Evolutionary conservation across 495 filamentous ascomycete species (phyloP).

Genomic region (Lentithecium fluviatile): DNA sequence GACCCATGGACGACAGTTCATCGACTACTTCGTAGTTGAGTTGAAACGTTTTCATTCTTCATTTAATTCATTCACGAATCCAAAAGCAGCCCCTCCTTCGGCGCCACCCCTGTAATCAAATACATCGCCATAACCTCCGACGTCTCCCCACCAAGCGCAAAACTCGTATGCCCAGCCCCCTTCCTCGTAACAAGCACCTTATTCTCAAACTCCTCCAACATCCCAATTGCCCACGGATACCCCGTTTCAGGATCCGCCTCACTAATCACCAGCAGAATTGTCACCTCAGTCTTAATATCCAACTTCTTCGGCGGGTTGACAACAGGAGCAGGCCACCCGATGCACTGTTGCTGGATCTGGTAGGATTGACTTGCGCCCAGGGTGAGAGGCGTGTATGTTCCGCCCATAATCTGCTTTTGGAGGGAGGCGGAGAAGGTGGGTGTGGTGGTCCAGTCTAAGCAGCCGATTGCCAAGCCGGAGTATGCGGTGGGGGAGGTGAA

Average conservation of each 20-base stretch:
- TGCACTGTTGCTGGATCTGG: slow-evolving; percentile 3
- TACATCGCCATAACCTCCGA: slow-evolving; percentile 1
- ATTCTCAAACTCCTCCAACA: slow-evolving; percentile 17
- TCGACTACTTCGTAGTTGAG: too few species aligned
- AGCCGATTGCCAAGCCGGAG: slow-evolving; percentile 39
- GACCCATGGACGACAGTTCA: too few species aligned
- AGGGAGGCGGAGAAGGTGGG: slow-evolving; percentile 10
- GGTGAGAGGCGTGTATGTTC: slow-evolving; percentile 1
- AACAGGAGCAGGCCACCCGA: slow-evolving; percentile 9
- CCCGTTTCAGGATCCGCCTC: slow-evolving; percentile 9
- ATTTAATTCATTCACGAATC: not conserved
- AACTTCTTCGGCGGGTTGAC: slow-evolving; percentile 20
- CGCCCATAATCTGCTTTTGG: slow-evolving; percentile 4
- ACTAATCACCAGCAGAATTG: slow-evolving; percentile 10
- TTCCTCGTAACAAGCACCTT: slow-evolving; percentile 9
- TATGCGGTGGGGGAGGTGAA: slow-evolving; percentile 35
- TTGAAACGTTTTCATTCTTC: too few species aligned
- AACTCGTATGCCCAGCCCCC: slow-evolving; percentile 18
- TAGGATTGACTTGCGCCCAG: slow-evolving; percentile 3
- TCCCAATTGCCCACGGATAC: slow-evolving; percentile 9
- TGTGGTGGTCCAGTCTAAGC: slow-evolving; percentile 44
- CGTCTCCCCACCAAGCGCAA: slow-evolving; percentile 2
- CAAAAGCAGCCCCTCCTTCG: not conserved
- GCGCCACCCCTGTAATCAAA: slow-evolving; percentile 4
- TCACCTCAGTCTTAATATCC: slow-evolving; percentile 4